phyloP scores from a whole-genome alignment of 305 asterid species.

The Plantago coronopus region DNA sequence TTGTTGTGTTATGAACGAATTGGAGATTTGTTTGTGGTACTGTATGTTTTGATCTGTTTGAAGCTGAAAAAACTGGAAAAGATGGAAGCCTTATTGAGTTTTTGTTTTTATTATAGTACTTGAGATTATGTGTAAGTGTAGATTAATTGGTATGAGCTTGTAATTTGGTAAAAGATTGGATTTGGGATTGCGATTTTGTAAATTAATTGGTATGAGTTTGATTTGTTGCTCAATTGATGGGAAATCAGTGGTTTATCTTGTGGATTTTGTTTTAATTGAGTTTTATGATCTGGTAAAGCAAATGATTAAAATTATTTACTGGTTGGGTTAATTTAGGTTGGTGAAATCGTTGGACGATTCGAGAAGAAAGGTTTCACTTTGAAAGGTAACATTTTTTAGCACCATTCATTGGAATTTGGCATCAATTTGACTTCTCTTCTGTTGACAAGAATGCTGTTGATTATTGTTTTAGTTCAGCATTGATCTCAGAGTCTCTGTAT shows the following conservation, averaged over 20 bases:
- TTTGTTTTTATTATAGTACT: no score
- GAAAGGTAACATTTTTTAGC: constrained; percentile 42
- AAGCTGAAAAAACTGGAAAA: no score
- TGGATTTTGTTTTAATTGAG: no score
- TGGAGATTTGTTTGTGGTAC: no score
- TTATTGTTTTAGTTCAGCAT: no score
- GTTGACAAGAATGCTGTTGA: no score
- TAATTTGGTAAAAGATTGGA: not conserved
- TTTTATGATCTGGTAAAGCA: no score
- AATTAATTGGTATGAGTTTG: not conserved
- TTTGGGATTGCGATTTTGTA: not conserved
- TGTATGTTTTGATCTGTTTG: no score
- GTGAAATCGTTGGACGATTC: constrained; percentile 71
- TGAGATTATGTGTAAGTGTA: not conserved
- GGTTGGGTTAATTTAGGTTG: constrained; percentile 43
- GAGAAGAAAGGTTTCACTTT: constrained; percentile 85
- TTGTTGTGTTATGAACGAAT: not conserved
- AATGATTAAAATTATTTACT: not conserved
- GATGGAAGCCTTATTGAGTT: no score
- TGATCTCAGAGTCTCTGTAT: no score
- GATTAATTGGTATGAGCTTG: not conserved
- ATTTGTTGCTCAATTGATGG: not conserved
- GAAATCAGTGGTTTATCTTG: no score
- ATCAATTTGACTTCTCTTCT: not conserved
- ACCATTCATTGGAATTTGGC: not conserved